Evolutionary conservation across 306 rosid genomes (phyloP).

Genomic region (Pyrus communis): DNA sequence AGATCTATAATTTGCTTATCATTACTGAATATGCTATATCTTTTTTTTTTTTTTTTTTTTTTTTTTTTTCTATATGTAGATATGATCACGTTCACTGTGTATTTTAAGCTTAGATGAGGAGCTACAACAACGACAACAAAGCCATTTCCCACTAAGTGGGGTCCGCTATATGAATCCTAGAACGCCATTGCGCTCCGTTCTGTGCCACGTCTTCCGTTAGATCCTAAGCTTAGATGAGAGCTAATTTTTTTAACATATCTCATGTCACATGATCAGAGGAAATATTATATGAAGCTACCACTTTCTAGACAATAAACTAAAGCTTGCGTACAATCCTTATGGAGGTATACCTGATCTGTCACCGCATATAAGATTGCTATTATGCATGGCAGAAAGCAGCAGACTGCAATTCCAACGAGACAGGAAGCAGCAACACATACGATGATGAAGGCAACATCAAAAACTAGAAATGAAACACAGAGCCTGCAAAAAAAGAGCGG

Average conservation of each 20-base stretch:
- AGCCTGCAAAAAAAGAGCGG: constrained; percentile 58
- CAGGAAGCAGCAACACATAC: constrained; percentile 68
- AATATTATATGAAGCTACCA: not conserved
- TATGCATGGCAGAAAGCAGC: constrained; percentile 94
- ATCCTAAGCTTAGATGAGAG: not conserved
- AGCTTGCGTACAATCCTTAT: not conserved
- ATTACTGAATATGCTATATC: not conserved
- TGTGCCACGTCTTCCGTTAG: too few relatives aligned
- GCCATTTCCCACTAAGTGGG: too few relatives aligned
- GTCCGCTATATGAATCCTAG: too few relatives aligned
- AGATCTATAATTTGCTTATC: not conserved
- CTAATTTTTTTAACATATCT: not conserved
- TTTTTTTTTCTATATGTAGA: not conserved
- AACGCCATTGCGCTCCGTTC: too few relatives aligned
- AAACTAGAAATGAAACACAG: constrained; percentile 69
- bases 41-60: not conserved
- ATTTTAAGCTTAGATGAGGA: not conserved
- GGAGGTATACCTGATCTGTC: constrained; percentile 54
- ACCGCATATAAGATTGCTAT: constrained; percentile 60
- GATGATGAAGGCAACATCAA: constrained; percentile 59
- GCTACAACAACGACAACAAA: too few relatives aligned
- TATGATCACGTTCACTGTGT: not conserved
- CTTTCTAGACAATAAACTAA: not conserved
- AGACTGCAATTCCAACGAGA: constrained; percentile 82
- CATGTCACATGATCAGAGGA: not conserved